Conservation (phyloP, 306 rosid genomes). For the Senna siamea region DNA sequence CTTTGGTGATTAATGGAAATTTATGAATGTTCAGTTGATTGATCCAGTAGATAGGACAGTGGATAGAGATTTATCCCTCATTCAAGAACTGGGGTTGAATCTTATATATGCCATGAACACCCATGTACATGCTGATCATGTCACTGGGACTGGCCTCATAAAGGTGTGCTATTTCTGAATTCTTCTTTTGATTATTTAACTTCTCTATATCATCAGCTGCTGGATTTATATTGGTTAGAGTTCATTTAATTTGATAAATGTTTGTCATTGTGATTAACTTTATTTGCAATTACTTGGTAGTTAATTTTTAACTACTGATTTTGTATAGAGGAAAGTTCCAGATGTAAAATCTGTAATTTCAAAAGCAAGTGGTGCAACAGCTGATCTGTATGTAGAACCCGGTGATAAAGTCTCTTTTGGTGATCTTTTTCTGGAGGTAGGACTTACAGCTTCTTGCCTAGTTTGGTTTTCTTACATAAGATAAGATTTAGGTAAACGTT, state of each 20-base stretch:
- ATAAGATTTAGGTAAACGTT: neutral
- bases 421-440: constrained; percentile 82
- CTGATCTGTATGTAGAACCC: constrained; percentile 64
- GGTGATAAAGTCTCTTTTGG: constrained; percentile 75
- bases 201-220: neutral
- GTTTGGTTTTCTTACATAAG: neutral
- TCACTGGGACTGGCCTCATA: constrained; percentile 88
- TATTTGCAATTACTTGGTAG: constrained; percentile 11
- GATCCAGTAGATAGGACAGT: constrained; percentile 94
- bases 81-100: constrained; percentile 72
- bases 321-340: constrained; percentile 66
- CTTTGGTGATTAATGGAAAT: constrained; percentile 10
- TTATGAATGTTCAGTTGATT: constrained; percentile 67
- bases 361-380: constrained; percentile 78
- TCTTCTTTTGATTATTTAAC: neutral
- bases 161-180: constrained; percentile 58
- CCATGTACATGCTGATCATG: constrained; percentile 99
- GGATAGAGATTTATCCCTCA: constrained; percentile 82
- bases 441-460: constrained; percentile 25
- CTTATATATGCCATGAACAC: constrained; percentile 88
- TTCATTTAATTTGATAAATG: neutral
- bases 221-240: neutral
- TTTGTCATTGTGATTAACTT: neutral
- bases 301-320: constrained; percentile 28
- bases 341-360: constrained; percentile 83